Evolutionary conservation across 768 basidiomycete genomes (phyloP).

Genomic region (Lactarius quietus): DNA sequence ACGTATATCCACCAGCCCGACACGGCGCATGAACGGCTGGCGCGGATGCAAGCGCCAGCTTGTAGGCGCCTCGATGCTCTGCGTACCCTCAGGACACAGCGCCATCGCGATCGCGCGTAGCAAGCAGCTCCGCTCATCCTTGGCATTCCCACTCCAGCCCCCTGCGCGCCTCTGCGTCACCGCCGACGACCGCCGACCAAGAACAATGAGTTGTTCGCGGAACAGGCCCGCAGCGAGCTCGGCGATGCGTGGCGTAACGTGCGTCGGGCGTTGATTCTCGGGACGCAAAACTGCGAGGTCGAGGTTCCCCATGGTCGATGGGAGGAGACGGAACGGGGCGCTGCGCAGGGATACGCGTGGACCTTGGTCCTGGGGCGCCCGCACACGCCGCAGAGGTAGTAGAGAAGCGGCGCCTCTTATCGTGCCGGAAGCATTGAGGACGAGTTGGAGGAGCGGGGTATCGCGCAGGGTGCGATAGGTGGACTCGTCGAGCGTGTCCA

Average conservation of each 20-base stretch:
- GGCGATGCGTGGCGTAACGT: slow-evolving; percentile 60
- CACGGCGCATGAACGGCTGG: slow-evolving; percentile 16
- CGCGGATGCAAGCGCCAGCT: slow-evolving; percentile 20
- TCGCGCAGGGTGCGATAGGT: neutral
- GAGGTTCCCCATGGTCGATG: slow-evolving; percentile 36
- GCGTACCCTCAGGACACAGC: slow-evolving; percentile 14
- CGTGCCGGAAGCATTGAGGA: neutral
- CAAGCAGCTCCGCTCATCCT: slow-evolving; percentile 1
- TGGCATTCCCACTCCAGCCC: neutral
- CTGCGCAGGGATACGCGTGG: neutral
- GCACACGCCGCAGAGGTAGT: neutral
- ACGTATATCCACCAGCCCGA: slow-evolving; percentile 8
- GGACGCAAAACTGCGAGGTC: slow-evolving; percentile 56
- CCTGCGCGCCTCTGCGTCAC: neutral
- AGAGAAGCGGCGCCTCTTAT: neutral
- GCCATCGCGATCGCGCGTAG: slow-evolving; percentile 15
- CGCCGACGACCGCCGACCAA: slow-evolving; percentile 43
- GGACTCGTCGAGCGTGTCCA: slow-evolving; percentile 14
- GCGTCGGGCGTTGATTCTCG: slow-evolving; percentile 52
- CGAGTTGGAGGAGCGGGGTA: slow-evolving; percentile 10
- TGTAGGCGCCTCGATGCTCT: slow-evolving; percentile 11
- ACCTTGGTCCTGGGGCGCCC: neutral
- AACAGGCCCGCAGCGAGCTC: slow-evolving; percentile 50
- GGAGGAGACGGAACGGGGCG: slow-evolving; percentile 20
- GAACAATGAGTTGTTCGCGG: slow-evolving; percentile 49